Evolutionary conservation across 805 yeast species (phyloP), one percentile per base, ranked within the genome.

Genomic region (Yarrowia keelungensis): DNA sequence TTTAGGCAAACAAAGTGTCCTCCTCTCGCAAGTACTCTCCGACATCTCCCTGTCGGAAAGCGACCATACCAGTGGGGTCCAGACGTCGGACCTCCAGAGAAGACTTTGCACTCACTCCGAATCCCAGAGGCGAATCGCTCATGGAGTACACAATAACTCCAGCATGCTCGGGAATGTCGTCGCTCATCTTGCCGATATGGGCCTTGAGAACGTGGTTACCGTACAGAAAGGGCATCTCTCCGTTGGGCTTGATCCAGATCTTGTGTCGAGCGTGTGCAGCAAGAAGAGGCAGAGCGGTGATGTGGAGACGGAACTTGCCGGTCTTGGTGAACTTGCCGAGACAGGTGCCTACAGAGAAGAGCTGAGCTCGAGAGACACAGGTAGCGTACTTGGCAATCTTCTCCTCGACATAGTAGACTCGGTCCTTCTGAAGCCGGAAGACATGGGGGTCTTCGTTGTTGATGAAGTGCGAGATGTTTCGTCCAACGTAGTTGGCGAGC

Each of bases 11-110:
- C 73, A 94, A 81, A 49, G 97, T 92, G 79, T 95, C 98, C 83
- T 95, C 99, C 75, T 95, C 98, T 85, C 99, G 92, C 76, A 95
- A 84, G 76, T 92, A 95, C 80, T 95, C 99, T 72, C 99, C 99
- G 73, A 95, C 91, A 82, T 95, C 99, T 73, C 96, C 91, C 78
- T 95, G 99, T 84, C 99, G 88, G 79, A 91, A 94, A 4, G 97
- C 97, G 15, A 94, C 97, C 65, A 95, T 93, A 32, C 89, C 95
- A 35, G 97, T 94, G 69, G 99, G 99, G 77, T 90, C 97, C 74
- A 92, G 82, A 76, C 87, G 86, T 78, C 95, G 87, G 32, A 95
- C 87, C 77, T 94, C 99, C 42, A 87, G 84, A 10, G 98, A 92
- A 41, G 97, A 88, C 79, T 91, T 93, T 42, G 98, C 93, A 75